Percentiles rank a stretch among this genome's conserved stretches.
phyloP scores from a whole-genome alignment of 345 rosid genomes.

The Citrus inodora region DNA sequence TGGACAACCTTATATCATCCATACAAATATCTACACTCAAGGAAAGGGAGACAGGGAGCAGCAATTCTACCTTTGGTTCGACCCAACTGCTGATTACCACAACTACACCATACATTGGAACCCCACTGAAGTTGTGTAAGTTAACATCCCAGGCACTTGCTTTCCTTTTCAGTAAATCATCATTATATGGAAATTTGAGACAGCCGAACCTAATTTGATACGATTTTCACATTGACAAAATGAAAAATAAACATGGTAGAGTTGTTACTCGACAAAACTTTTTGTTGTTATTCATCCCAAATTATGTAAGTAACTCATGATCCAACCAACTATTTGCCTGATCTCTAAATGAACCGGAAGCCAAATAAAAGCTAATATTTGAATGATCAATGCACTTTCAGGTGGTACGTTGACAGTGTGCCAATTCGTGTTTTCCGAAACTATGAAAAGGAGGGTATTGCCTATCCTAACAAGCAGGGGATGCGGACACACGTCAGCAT shows the following conservation, averaged over 20 bases:
- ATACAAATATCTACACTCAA: constrained; percentile 63
- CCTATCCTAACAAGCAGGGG: constrained; percentile 73
- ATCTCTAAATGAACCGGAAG: background rate
- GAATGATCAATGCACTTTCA: constrained; percentile 21
- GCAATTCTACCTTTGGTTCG: constrained; percentile 59
- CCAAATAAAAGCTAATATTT: background rate
- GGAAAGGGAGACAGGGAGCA: constrained; percentile 66
- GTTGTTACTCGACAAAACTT: background rate
- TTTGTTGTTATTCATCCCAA: background rate
- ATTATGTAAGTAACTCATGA: background rate
- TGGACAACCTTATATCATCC: constrained; percentile 65
- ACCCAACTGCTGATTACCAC: constrained; percentile 64
- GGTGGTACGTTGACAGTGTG: constrained; percentile 60
- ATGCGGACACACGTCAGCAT: constrained; percentile 62
- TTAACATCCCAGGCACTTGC: background rate
- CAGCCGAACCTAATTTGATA: background rate
- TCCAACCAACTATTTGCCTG: background rate
- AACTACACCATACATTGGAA: constrained; percentile 83
- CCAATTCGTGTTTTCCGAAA: constrained; percentile 60
- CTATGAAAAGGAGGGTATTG: constrained; percentile 49
- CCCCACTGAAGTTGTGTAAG: constrained; percentile 61
- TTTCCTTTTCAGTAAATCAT: background rate
- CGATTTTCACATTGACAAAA: background rate
- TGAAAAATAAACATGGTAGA: background rate
- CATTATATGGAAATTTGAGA: background rate